These are phyloP conservation scores for Lachnellula occidentalis DNA, from an alignment of 2,329 filamentous ascomycete genomes.

Conservation along the genomic window DNA sequence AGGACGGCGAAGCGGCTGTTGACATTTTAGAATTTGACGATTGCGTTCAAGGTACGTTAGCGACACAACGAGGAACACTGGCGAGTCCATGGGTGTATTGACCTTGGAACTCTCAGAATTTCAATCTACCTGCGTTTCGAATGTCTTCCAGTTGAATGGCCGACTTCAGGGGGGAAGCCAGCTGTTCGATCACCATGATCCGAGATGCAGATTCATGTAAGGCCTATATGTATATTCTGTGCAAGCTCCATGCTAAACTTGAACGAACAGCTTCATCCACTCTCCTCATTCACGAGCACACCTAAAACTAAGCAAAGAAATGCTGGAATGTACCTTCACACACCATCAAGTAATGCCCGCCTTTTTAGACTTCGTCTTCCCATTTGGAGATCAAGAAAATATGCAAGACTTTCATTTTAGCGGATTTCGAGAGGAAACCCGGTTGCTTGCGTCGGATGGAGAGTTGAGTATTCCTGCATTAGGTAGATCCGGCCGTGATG, in stretches of 20 bases:
- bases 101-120: constrained; percentile 5
- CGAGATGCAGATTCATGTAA: constrained; percentile 23
- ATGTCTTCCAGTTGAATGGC: constrained; percentile 5
- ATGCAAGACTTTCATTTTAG: constrained; percentile 34
- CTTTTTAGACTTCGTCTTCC: constrained; percentile 36
- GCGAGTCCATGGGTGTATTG: neutral
- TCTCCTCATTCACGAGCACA: constrained; percentile 19
- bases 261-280: constrained; percentile 18
- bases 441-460: constrained; percentile 9
- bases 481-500: constrained; percentile 32
- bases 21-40: constrained; percentile 17
- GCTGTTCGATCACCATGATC: constrained; percentile 11
- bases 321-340: constrained; percentile 21
- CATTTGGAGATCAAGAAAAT: constrained; percentile 31
- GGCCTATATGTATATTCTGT: neutral
- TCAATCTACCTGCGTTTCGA: constrained; percentile 1
- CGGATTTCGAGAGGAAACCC: constrained; percentile 31
- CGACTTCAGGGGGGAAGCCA: neutral
- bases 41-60: constrained; percentile 2
- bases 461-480: constrained; percentile 25
- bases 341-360: constrained; percentile 33
- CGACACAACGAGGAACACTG: neutral
- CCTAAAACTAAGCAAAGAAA: constrained; percentile 12
- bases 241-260: neutral
- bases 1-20: constrained; percentile 5